Conservation (phyloP, 139 green algal genomes). For the Penium margaritaceum region DNA sequence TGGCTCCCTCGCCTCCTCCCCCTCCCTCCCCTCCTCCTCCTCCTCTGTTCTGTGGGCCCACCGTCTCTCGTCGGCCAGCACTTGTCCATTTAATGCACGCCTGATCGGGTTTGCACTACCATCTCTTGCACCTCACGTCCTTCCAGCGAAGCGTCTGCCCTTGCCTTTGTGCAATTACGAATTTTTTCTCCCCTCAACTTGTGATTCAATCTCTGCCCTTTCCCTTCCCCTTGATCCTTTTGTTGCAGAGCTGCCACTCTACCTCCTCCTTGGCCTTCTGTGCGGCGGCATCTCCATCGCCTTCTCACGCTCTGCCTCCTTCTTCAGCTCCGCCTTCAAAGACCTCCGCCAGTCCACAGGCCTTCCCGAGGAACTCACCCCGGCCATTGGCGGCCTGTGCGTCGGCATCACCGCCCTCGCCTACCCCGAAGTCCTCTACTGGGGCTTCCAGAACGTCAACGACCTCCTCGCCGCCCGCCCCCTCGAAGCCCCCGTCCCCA, state of each 20-base stretch:
- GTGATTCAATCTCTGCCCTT: too few relatives aligned
- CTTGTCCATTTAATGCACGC: too few relatives aligned
- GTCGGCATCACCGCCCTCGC: constrained; percentile 59
- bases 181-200: too few relatives aligned
- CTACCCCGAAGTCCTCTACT: constrained; percentile 72
- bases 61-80: too few relatives aligned
- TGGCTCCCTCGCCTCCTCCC: too few relatives aligned
- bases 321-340: constrained; percentile 12
- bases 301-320: neutral
- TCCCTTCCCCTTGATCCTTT: too few relatives aligned
- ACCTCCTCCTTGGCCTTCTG: constrained; percentile 61
- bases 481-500: neutral
- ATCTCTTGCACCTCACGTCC: too few relatives aligned
- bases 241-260: constrained; percentile 70
- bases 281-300: constrained; percentile 56
- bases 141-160: too few relatives aligned
- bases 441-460: constrained; percentile 75
- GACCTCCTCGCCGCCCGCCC: constrained; percentile 52
- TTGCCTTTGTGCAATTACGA: too few relatives aligned
- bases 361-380: constrained; percentile 41
- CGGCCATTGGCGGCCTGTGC: constrained; percentile 58
- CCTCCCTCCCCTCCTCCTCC: too few relatives aligned
- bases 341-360: neutral
- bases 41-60: too few relatives aligned
- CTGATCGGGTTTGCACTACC: too few relatives aligned